phyloP scores from a whole-genome alignment of 2,329 filamentous ascomycete genomes.

The Diaporthe helianthi region DNA sequence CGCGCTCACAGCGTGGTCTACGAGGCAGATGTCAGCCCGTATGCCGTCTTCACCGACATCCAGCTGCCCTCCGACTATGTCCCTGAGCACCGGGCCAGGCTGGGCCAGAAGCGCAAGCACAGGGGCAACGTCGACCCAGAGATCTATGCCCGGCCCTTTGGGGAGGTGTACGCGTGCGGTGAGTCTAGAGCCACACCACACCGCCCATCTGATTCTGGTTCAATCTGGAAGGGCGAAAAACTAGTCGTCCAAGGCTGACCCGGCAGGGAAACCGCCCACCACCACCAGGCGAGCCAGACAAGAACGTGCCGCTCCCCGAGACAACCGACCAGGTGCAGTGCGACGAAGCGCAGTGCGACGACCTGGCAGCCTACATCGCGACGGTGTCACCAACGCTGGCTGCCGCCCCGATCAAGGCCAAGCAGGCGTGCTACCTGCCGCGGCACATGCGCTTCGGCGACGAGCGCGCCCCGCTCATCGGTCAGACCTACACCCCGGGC shows the following conservation, averaged over 20 bases:
- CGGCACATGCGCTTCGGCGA: conserved; percentile 70
- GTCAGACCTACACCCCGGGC: conserved; percentile 74
- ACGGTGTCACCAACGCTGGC: conserved; percentile 71
- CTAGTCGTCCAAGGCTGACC: conserved; percentile 13
- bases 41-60: conserved; percentile 88
- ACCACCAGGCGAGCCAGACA: conserved; percentile 74
- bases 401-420: conserved; percentile 71
- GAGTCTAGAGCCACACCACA: conserved; percentile 36
- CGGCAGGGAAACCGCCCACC: background rate
- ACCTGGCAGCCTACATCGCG: conserved; percentile 80
- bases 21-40: conserved; percentile 70
- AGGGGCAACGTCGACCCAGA: conserved; percentile 79
- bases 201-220: background rate
- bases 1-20: conserved; percentile 72
- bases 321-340: conserved; percentile 77
- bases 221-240: too few species aligned
- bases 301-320: conserved; percentile 74
- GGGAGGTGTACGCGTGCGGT: conserved; percentile 94
- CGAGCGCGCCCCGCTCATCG: conserved; percentile 75
- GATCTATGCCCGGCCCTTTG: conserved; percentile 88
- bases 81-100: conserved; percentile 54
- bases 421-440: conserved; percentile 94
- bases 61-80: conserved; percentile 71
- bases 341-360: conserved; percentile 80
- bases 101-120: conserved; percentile 60